Evolutionary conservation across 108 stramenopile species (phyloP), one percentile per base, ranked within the genome.

Genomic region (Fragilariopsis cylindrus): DNA sequence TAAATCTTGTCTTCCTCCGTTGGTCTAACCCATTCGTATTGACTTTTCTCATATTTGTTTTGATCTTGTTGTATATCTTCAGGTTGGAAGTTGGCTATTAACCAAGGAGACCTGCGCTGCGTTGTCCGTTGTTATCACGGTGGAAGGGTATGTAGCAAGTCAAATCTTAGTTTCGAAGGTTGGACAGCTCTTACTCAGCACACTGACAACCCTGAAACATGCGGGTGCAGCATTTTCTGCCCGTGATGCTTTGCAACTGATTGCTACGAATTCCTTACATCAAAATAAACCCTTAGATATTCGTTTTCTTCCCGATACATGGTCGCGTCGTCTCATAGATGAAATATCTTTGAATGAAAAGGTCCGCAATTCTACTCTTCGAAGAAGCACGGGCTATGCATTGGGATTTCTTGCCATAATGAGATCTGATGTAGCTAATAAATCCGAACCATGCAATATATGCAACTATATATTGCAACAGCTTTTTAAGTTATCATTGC

Each of bases 141-240:
- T 18, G 1, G 39, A 73, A 40, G 69, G 48, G 4, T 76, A 49
- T 40, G 13, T 43, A 9, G 52, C 80, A 39, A 7, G 71, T 4
- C 48, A 42, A 1, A 11, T 44, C 6, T 18, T 76, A 19, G 48
- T 90, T 12, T 65, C 77, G 16, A 47, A 56, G 16, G 76, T 67
- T 5, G 87, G 87, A 39, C 49, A 65, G 9, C 74, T 88, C 4
- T 63, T 91, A 7, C 75, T 91, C 45, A 75, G 71, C 21, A 88
- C 90, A 11, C 60, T 88, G 30, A 81, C 69, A 9, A 79, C 87
- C 41, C 71, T 91, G 71, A 91, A 91, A 60, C 90, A 91, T 54
- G 76, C 85, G 30, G 90, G 90, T 46, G 90, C 86, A 1, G 90
- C 90, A 8, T 88, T 81, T 69, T 84, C 90, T 16, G 87, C 87